Evolutionary conservation across 148 eudicot genomes (phyloP).

Genomic region (Dysphania ambrosioides): DNA sequence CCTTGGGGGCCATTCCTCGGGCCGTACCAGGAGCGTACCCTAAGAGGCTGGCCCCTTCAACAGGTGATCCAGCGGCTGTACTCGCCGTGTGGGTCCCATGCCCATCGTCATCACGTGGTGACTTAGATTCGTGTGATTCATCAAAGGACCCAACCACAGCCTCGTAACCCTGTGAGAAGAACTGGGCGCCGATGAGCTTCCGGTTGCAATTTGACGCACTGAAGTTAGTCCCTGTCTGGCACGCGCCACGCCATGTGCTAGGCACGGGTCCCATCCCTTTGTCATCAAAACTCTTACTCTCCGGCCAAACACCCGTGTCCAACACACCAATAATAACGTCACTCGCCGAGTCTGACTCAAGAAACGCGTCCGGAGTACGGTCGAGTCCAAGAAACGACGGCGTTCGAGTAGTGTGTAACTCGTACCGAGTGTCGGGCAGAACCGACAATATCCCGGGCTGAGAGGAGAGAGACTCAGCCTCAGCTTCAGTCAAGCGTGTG

Average conservation of each 20-base stretch:
- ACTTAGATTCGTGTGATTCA: constrained; percentile 39
- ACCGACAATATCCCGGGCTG: constrained; percentile 48
- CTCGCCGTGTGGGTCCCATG: constrained; percentile 71
- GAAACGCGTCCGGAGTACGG: constrained; percentile 23
- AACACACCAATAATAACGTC: constrained; percentile 52
- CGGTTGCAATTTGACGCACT: constrained; percentile 39
- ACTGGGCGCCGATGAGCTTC: constrained; percentile 48
- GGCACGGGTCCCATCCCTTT: constrained; percentile 52
- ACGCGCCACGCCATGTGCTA: constrained; percentile 45
- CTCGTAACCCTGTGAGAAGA: constrained; percentile 52
- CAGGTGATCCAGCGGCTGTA: constrained; percentile 56
- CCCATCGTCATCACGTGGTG: constrained; percentile 62
- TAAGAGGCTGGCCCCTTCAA: constrained; percentile 39
- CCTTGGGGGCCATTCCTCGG: constrained; percentile 61
- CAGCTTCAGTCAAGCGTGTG: constrained; percentile 35
- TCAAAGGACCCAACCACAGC: constrained; percentile 44
- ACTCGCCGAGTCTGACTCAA: constrained; percentile 25
- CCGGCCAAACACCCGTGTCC: constrained; percentile 66
- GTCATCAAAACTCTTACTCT: constrained; percentile 52
- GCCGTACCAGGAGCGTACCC: constrained; percentile 63
- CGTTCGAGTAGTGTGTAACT: constrained; percentile 59
- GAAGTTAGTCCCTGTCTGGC: constrained; percentile 44
- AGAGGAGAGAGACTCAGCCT: constrained; percentile 34
- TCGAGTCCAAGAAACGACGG: constrained; percentile 57
- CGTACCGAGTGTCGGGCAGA: constrained; percentile 43